Percentiles rank a stretch among this genome's conserved stretches.
These are phyloP conservation scores for Akanthomyces dipterigenus DNA, from an alignment of 2,329 filamentous ascomycete genomes.

Conservation along the genomic window DNA sequence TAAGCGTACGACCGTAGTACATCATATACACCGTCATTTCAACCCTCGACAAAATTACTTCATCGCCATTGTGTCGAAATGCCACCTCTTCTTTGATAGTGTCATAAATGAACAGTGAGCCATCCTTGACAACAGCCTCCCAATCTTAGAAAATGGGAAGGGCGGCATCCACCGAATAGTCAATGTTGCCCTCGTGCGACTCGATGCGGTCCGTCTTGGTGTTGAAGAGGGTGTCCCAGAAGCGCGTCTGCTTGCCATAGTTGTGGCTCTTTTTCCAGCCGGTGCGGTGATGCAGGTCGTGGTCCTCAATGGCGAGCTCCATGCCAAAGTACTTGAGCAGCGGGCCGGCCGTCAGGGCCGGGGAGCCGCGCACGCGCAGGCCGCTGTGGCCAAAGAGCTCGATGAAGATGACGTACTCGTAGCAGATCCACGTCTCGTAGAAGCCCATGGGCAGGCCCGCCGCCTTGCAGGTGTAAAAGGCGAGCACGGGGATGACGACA, in stretches of 20 bases:
- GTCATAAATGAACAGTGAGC: no score
- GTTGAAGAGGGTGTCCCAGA: slow-evolving; percentile 32
- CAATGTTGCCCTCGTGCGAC: slow-evolving; percentile 23
- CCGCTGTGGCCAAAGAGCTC: slow-evolving; percentile 33
- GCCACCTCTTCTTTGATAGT: no score
- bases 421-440: slow-evolving; percentile 40
- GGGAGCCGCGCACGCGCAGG: slow-evolving; percentile 27
- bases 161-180: slow-evolving; percentile 20
- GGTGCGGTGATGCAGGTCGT: slow-evolving; percentile 31
- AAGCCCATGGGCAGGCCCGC: slow-evolving; percentile 36
- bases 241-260: slow-evolving; percentile 31
- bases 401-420: slow-evolving; percentile 33
- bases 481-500: slow-evolving; percentile 31
- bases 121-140: not conserved
- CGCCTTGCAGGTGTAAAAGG: slow-evolving; percentile 27
- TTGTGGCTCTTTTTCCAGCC: slow-evolving; percentile 31
- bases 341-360: slow-evolving; percentile 25
- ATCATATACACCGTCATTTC: not conserved
- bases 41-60: not conserved
- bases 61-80: no score
- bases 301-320: slow-evolving; percentile 36
- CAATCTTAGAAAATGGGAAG: slow-evolving; percentile 22
- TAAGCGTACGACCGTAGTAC: no score
- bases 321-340: slow-evolving; percentile 25
- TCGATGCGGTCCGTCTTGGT: slow-evolving; percentile 32